Evolutionary conservation across 148 eudicot species (phyloP).

Genomic region (Limonium bicolor): DNA sequence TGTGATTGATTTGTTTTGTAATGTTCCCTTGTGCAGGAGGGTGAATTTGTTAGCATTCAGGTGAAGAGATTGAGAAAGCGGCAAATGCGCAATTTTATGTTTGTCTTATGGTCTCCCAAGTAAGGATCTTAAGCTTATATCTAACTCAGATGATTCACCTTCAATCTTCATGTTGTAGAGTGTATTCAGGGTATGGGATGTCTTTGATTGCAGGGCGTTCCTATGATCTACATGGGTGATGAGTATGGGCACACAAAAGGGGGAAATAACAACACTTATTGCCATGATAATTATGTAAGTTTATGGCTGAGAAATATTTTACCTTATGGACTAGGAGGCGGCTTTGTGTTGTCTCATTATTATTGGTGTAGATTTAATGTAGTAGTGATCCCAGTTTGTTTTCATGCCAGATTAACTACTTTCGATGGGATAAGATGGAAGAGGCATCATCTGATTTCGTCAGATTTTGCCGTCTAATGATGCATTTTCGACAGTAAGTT

Average conservation of each 20-base stretch:
- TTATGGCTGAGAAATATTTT: no score
- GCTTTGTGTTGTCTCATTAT: no score
- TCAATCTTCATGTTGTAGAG: no score
- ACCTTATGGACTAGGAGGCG: no score
- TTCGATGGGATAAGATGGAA: slow-evolving; percentile 85
- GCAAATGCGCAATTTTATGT: slow-evolving; percentile 83
- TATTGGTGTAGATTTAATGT: slow-evolving; percentile 11
- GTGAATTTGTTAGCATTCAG: slow-evolving; percentile 56
- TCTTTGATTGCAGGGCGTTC: slow-evolving; percentile 59
- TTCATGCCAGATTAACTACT: slow-evolving; percentile 97
- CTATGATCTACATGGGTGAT: slow-evolving; percentile 98
- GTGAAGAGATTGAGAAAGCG: slow-evolving; percentile 79
- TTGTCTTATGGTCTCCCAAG: slow-evolving; percentile 97
- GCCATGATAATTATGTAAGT: slow-evolving; percentile 87
- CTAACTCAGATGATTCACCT: no score
- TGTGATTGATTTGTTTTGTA: background rate
- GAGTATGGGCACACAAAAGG: slow-evolving; percentile 98
- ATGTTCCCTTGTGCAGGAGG: slow-evolving; percentile 38
- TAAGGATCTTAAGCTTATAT: no score
- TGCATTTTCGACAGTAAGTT: slow-evolving; percentile 64
- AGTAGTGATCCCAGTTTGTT: slow-evolving; percentile 16
- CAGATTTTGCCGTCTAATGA: slow-evolving; percentile 77
- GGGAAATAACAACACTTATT: slow-evolving; percentile 95
- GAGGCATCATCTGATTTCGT: slow-evolving; percentile 64
- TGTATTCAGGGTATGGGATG: no score